Conservation (phyloP, 2,329 filamentous ascomycete genomes). For the Grosmannia huntii region DNA sequence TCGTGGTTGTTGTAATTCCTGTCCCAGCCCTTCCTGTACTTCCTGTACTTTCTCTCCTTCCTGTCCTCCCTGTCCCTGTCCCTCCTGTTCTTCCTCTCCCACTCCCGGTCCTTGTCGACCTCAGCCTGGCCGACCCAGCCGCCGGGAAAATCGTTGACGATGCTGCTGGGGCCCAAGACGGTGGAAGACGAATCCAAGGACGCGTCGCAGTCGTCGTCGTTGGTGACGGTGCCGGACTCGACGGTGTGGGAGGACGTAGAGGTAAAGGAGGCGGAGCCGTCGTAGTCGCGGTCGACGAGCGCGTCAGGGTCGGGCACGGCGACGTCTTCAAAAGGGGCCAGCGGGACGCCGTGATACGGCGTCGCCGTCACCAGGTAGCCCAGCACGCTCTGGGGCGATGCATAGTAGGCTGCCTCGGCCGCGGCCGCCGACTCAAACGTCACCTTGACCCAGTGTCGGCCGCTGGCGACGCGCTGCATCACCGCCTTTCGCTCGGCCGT, state of each 20-base stretch:
- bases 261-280: constrained; percentile 19
- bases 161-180: constrained; percentile 11
- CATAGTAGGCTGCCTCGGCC: constrained; percentile 55
- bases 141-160: constrained; percentile 4
- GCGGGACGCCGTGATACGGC: constrained; percentile 45
- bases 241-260: constrained; percentile 39
- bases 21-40: too few relatives aligned
- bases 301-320: constrained; percentile 42
- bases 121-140: background rate
- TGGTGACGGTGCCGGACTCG: constrained; percentile 40
- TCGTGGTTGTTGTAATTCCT: too few relatives aligned
- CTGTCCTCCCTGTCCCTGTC: too few relatives aligned
- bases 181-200: constrained; percentile 17
- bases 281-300: constrained; percentile 2
- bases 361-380: constrained; percentile 61
- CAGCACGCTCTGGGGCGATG: constrained; percentile 59
- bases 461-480: constrained; percentile 61
- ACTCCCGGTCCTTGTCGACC: too few relatives aligned
- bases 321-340: constrained; percentile 51
- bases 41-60: too few relatives aligned
- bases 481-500: constrained; percentile 65
- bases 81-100: too few relatives aligned
- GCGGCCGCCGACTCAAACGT: constrained; percentile 65
- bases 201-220: constrained; percentile 17
- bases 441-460: constrained; percentile 84